Conservation (phyloP, 768 basidiomycete species). For the Neoboletus magnificus region DNA sequence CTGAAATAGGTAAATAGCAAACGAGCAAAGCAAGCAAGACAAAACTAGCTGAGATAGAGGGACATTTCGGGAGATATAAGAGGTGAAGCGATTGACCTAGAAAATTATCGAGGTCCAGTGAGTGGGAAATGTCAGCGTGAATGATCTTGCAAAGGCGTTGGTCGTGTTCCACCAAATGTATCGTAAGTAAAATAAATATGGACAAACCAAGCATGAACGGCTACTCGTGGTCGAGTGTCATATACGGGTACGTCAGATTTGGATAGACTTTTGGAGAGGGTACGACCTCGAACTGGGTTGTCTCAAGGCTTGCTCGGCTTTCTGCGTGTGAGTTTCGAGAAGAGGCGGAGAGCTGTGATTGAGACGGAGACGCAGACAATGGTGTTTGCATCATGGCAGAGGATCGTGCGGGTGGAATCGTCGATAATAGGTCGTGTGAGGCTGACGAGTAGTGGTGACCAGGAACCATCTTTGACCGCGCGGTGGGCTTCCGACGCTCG, state of each 20-base stretch:
- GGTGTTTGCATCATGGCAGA: constrained; percentile 15
- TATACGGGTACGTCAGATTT: constrained; percentile 57
- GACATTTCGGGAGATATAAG: constrained; percentile 9
- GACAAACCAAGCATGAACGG: constrained; percentile 14
- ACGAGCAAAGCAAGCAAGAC: constrained; percentile 19
- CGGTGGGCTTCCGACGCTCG: constrained; percentile 24
- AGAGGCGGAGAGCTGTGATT: constrained; percentile 21
- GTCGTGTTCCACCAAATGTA: constrained; percentile 10
- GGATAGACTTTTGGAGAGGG: constrained; percentile 43
- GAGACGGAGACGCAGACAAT: constrained; percentile 29
- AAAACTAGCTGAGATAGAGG: constrained; percentile 15
- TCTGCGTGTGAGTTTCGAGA: constrained; percentile 28
- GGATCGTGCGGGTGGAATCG: constrained; percentile 6
- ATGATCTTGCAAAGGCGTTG: constrained; percentile 14
- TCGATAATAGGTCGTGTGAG: constrained; percentile 30
- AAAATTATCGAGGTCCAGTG: constrained; percentile 4
- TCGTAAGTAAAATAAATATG: constrained; percentile 15
- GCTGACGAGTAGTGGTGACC: constrained; percentile 24
- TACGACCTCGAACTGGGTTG: constrained; percentile 65
- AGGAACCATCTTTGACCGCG: constrained; percentile 17
- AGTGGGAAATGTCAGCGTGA: constrained; percentile 6
- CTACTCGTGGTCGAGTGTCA: constrained; percentile 45
- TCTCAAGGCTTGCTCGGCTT: constrained; percentile 55
- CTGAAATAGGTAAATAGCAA: constrained; percentile 15
- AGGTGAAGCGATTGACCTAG: constrained; percentile 4